These are phyloP conservation scores for Boechera retrofracta DNA, from an alignment of 345 rosid genomes.

Conservation along the genomic window DNA sequence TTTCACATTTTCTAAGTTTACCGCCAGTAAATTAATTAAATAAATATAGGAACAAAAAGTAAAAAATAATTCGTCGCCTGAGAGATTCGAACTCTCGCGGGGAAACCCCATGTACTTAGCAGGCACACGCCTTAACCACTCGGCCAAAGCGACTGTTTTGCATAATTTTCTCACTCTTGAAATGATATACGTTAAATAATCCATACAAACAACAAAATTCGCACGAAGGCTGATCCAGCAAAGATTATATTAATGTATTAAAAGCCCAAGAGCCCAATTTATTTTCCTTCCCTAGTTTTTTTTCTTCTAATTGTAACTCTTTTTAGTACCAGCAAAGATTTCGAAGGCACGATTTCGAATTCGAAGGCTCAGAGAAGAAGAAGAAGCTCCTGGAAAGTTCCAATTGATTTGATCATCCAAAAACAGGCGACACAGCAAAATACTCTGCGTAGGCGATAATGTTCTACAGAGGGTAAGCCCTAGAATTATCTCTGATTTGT, in stretches of 20 bases:
- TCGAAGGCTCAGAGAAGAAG: conserved; percentile 25
- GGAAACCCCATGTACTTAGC: conserved; percentile 70
- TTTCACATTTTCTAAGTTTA: neutral
- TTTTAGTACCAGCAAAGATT: conserved; percentile 26
- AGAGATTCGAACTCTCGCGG: conserved; percentile 85
- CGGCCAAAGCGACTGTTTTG: conserved; percentile 49
- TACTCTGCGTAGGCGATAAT: conserved; percentile 6
- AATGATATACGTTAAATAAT: neutral
- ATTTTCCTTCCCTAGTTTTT: neutral
- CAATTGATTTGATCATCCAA: conserved; percentile 24
- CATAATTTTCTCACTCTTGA: accelerated
- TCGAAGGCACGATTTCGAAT: conserved; percentile 29
- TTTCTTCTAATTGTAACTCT: conserved; percentile 7
- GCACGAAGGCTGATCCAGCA: neutral
- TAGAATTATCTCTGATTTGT: neutral
- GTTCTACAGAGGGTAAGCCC: conserved; percentile 48
- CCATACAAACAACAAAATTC: no score
- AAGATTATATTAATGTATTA: neutral
- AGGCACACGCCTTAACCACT: conserved; percentile 73
- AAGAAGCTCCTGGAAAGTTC: conserved; percentile 22
- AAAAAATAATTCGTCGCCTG: conserved; percentile 51
- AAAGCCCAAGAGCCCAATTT: conserved; percentile 17
- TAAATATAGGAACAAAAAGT: neutral
- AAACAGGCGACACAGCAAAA: neutral
- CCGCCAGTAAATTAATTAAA: neutral